Base-by-base conservation (phyloP, 371 early-diverging fungal species). In the Circinella minor region DNA sequence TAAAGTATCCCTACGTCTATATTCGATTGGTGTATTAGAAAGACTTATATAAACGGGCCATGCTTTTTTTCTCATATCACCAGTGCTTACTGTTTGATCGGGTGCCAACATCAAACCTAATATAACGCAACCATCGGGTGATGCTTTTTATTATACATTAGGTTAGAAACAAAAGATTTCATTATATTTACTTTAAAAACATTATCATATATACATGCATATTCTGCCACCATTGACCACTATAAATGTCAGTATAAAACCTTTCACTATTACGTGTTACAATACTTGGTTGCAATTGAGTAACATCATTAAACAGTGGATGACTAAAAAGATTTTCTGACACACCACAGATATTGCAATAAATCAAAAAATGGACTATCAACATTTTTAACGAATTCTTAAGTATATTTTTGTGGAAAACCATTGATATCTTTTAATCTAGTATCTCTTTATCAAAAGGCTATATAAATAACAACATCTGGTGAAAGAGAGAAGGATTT, bases 21-120 rank as follows among this genome's bases (percentile, higher is more conserved):
- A 38, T 66, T 34, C 55, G 3, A 38, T 14, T 51, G 55, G 66
- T 34, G 43, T 55, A 49, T 66, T 66, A 10, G 38, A 54, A 48
- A 47, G 63, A 8, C 39, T 63, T 11, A 37, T 39, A 43, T 63
- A 63, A 9, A 63, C 14, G 8, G 63, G 63, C 63, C 63, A 63
- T 39, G 39, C 63, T 39, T 4, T 39, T 9, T 43, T 11, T n/a
- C 47, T 37, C 4, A 39, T 4, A 8, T 47, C 39, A 4, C 63
- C 39, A 36, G 9, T 63, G 3, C 37, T 37, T 11, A 46, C 46
- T 13, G 63, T 63, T 8, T 38, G 4, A 63, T 63, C 63, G 6
- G 39, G 5, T 43, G 63, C 38, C 37, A 63, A 18, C 63, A 63
- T 63, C 63, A 47, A 18, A 8, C 46, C 63, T 7, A 63, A 36